These are phyloP conservation scores for Fusarium algeriense DNA, from an alignment of 2,329 filamentous ascomycete species.

Conservation along the genomic window DNA sequence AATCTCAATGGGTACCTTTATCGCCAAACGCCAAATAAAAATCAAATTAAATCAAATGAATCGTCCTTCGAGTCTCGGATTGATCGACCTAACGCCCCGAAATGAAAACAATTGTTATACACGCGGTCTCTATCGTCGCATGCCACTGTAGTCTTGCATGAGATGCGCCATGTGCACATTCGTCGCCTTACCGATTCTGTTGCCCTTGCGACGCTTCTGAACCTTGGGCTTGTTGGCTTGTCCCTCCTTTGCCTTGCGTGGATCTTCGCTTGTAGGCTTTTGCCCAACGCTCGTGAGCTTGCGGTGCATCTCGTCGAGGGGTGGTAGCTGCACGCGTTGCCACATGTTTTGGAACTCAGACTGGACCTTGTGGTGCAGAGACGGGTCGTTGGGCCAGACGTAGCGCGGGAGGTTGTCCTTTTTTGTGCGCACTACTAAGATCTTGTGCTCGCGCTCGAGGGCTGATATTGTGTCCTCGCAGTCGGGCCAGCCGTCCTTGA, in stretches of 20 bases:
- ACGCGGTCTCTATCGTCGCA: conserved; percentile 54
- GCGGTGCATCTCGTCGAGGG: conserved; percentile 79
- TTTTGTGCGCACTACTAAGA: conserved; percentile 89
- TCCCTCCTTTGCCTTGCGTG: conserved; percentile 59
- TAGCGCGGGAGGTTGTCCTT: conserved; percentile 89
- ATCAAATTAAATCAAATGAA: background rate
- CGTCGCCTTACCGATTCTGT: conserved; percentile 82
- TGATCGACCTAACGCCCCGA: conserved; percentile 27
- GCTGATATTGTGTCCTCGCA: conserved; percentile 82
- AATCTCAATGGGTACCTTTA: background rate
- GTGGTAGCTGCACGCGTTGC: conserved; percentile 82
- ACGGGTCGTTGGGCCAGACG: conserved; percentile 90
- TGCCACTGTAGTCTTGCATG: conserved; percentile 76
- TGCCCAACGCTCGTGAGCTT: conserved; percentile 82
- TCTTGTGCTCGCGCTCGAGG: conserved; percentile 81
- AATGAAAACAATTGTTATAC: conserved; percentile 18
- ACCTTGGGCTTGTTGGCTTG: conserved; percentile 73
- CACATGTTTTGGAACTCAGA: conserved; percentile 86
- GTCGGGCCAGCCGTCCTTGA: conserved; percentile 95
- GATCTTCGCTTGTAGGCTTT: conserved; percentile 86
- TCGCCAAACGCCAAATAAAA: conserved; percentile 24
- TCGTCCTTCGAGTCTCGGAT: conserved; percentile 5
- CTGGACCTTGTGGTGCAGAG: conserved; percentile 80
- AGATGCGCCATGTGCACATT: conserved; percentile 89
- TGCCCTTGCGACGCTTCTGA: conserved; percentile 75